These are phyloP conservation scores for Fusarium sp. DNA, from an alignment of 2,329 filamentous ascomycete species.

Conservation along the genomic window DNA sequence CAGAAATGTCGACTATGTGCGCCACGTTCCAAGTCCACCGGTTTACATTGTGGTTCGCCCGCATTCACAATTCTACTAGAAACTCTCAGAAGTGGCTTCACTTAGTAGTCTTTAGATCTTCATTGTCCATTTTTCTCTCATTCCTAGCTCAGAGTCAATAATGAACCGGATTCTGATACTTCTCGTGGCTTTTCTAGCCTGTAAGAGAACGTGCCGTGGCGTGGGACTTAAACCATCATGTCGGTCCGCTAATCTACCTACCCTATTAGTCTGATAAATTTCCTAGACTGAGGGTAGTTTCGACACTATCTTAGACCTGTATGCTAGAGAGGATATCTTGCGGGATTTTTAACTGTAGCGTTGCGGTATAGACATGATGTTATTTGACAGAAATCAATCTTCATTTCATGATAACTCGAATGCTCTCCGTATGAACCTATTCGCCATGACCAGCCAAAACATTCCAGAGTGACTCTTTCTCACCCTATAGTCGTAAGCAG, in stretches of 20 bases:
- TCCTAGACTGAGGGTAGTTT: neutral
- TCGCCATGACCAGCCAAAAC: neutral
- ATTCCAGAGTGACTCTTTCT: slow-evolving; percentile 1
- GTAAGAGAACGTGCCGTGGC: slow-evolving; percentile 29
- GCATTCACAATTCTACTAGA: neutral
- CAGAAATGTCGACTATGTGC: too few relatives aligned
- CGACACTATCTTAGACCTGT: neutral
- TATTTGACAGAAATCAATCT: neutral
- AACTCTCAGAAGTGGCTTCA: slow-evolving; percentile 16
- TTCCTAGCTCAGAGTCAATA: neutral
- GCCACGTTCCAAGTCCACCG: neutral
- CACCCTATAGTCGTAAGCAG: neutral
- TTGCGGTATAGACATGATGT: neutral
- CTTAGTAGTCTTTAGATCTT: neutral
- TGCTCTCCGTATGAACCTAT: neutral
- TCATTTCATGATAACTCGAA: neutral
- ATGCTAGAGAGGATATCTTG: neutral
- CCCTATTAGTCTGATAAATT: neutral
- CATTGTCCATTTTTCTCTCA: neutral
- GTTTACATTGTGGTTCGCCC: neutral
- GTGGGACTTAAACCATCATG: slow-evolving; percentile 3
- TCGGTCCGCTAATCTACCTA: neutral
- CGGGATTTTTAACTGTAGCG: neutral
- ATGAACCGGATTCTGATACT: slow-evolving; percentile 8
- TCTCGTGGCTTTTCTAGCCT: neutral